Evolutionary conservation across 805 yeast genomes (phyloP).

Genomic region (Candida suzukii): DNA sequence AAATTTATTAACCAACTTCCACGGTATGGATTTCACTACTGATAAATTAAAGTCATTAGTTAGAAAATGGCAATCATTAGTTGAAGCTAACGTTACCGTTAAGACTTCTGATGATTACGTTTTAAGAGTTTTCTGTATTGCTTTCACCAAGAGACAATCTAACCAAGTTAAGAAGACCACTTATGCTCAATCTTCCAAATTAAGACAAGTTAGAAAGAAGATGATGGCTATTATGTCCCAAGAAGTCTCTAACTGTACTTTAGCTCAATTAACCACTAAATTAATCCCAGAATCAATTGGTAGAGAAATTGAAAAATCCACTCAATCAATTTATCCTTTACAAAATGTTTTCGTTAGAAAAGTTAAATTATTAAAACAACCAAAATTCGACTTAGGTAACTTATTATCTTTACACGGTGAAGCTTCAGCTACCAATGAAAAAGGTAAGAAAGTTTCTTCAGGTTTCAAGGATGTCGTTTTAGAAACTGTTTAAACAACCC

Average conservation of each 20-base stretch:
- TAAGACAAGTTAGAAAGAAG: slow-evolving; percentile 96
- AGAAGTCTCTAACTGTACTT: slow-evolving; percentile 91
- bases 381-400: slow-evolving; percentile 97
- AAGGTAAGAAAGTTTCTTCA: slow-evolving; percentile 91
- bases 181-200: slow-evolving; percentile 95
- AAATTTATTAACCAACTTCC: slow-evolving; percentile 98
- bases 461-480: slow-evolving; percentile 99
- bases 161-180: slow-evolving; percentile 97
- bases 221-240: slow-evolving; percentile 94
- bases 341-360: slow-evolving; percentile 99
- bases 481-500: slow-evolving; percentile 75
- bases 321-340: slow-evolving; percentile 92
- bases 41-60: slow-evolving; percentile 97
- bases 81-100: slow-evolving; percentile 96
- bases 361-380: slow-evolving; percentile 97
- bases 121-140: slow-evolving; percentile 93
- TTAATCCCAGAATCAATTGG: slow-evolving; percentile 98
- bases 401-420: slow-evolving; percentile 97
- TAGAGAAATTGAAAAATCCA: slow-evolving; percentile 95
- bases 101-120: slow-evolving; percentile 97
- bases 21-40: slow-evolving; percentile 96
- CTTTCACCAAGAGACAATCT: slow-evolving; percentile 96
- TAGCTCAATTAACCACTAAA: slow-evolving; percentile 94
- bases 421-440: slow-evolving; percentile 75
- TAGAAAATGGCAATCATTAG: slow-evolving; percentile 98